phyloP scores from a whole-genome alignment of 73 alveolate genomes.

The Symbiodinium pilosum region DNA sequence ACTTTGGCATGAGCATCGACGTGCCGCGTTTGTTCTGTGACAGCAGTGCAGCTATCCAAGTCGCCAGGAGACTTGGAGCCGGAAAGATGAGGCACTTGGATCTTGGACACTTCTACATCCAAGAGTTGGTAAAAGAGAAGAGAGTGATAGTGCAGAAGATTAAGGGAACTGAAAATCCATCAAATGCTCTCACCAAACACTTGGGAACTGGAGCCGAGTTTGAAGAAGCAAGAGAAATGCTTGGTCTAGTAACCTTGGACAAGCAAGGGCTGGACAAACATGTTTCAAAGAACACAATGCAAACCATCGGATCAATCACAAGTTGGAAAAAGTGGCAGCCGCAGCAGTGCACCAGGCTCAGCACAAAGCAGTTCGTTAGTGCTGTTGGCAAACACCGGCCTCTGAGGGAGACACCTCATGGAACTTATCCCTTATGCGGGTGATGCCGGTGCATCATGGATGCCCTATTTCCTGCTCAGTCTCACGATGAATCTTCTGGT shows the following conservation, averaged over 20 bases:
- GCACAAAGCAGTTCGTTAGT: no score
- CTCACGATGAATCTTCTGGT: no score
- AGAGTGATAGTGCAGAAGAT: neutral
- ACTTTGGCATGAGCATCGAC: neutral
- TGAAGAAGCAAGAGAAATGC: neutral
- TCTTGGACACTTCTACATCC: neutral
- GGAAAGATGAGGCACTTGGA: neutral
- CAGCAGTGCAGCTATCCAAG: no score
- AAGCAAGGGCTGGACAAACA: neutral
- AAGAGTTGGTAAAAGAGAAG: neutral
- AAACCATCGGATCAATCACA: no score
- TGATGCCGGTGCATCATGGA: no score
- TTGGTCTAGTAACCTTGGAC: neutral
- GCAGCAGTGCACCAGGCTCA: no score
- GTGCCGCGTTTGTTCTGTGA: neutral
- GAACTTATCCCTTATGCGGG: no score
- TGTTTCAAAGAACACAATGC: neutral
- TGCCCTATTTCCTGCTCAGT: no score
- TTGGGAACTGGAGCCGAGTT: no score
- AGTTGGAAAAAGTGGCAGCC: neutral
- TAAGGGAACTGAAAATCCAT: neutral
- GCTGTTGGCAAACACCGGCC: no score
- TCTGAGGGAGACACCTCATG: no score
- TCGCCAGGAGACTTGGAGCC: neutral
- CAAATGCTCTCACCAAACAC: neutral